Conservation (phyloP, 2,329 filamentous ascomycete species). For the Zalaria obscura region DNA sequence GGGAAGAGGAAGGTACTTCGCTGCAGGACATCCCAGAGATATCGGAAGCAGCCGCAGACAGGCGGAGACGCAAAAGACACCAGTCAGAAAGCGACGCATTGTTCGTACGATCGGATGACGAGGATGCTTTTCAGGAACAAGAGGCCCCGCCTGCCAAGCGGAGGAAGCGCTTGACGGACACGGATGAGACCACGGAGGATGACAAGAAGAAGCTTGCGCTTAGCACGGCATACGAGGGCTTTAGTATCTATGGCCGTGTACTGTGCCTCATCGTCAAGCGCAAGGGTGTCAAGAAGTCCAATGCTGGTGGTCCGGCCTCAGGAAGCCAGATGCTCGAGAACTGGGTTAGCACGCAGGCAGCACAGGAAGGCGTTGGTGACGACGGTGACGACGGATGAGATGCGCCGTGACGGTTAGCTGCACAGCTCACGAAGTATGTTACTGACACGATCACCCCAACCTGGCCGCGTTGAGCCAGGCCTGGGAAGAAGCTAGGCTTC, state of each 20-base stretch:
- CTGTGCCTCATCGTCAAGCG: slow-evolving; percentile 80
- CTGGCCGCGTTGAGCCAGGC: too few relatives aligned
- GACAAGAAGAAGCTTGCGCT: slow-evolving; percentile 88
- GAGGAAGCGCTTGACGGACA: slow-evolving; percentile 11
- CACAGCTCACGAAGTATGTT: too few relatives aligned
- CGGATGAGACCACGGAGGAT: slow-evolving; percentile 24
- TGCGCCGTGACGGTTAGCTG: background rate
- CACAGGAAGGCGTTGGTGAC: slow-evolving; percentile 15
- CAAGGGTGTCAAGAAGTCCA: slow-evolving; percentile 34
- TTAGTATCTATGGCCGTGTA: slow-evolving; percentile 87
- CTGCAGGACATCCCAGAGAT: slow-evolving; percentile 44
- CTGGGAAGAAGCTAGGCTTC: too few relatives aligned
- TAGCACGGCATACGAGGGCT: slow-evolving; percentile 84
- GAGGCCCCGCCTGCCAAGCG: slow-evolving; percentile 15
- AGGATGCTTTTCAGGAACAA: slow-evolving; percentile 19
- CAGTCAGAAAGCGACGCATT: slow-evolving; percentile 15
- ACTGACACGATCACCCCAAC: too few relatives aligned
- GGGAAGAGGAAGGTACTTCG: slow-evolving; percentile 47
- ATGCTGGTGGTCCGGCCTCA: slow-evolving; percentile 8
- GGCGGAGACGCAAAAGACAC: slow-evolving; percentile 9
- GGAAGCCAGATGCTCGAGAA: slow-evolving; percentile 25
- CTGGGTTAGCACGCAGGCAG: slow-evolving; percentile 23
- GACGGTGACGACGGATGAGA: slow-evolving; percentile 14
- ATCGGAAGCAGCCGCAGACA: slow-evolving; percentile 9
- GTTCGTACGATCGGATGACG: slow-evolving; percentile 22